phyloP scores from a whole-genome alignment of 1,139 yeast species.

The Pichia sp. region DNA sequence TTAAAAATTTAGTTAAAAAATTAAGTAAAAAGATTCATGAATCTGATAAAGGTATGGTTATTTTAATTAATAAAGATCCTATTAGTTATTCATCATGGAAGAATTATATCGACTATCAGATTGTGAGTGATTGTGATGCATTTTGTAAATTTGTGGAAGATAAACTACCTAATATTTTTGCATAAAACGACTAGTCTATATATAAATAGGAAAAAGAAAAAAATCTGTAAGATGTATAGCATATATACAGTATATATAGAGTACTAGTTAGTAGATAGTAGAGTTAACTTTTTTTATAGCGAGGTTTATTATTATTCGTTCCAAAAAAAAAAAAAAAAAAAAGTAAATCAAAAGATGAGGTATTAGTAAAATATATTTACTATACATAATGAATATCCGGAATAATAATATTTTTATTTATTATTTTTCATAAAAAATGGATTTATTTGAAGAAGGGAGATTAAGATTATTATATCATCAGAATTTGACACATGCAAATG shows the following conservation, averaged over 20 bases:
- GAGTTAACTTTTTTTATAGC: too few relatives aligned
- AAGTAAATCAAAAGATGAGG: too few relatives aligned
- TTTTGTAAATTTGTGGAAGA: constrained; percentile 50
- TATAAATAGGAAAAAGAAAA: too few relatives aligned
- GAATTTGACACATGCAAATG: not conserved
- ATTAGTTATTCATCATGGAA: constrained; percentile 47
- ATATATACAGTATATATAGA: too few relatives aligned
- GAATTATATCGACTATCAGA: constrained; percentile 60
- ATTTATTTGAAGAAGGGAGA: not conserved
- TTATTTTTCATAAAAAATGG: not conserved
- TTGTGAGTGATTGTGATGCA: constrained; percentile 73
- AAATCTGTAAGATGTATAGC: too few relatives aligned
- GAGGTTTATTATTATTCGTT: too few relatives aligned
- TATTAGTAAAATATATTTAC: too few relatives aligned
- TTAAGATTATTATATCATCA: not conserved
- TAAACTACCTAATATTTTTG: not conserved
- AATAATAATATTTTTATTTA: not conserved
- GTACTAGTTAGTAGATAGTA: too few relatives aligned
- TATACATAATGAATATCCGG: not conserved
- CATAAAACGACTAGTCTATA: too few relatives aligned
- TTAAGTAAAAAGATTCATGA: constrained; percentile 55
- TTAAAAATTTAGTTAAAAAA: constrained; percentile 56
- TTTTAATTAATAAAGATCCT: constrained; percentile 56
- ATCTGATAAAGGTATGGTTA: constrained; percentile 51
- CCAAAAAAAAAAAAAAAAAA: too few relatives aligned